Evolutionary conservation across 805 yeast species (phyloP).

Genomic region (Ogataea neopini): DNA sequence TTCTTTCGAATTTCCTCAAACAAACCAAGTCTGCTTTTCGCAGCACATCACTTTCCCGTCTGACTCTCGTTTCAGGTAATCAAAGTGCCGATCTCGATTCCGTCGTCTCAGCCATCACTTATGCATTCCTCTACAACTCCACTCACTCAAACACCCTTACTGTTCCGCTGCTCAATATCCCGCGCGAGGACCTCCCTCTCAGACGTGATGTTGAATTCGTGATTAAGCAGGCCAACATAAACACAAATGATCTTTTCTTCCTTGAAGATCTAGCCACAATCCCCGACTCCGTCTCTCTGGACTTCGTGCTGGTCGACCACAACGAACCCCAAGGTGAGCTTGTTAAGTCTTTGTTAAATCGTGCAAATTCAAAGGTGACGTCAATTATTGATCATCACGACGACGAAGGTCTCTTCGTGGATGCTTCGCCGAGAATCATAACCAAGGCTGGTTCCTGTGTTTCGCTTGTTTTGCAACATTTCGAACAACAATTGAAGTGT

Average conservation of each 20-base stretch:
- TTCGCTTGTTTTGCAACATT: constrained; percentile 63
- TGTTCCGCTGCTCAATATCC: constrained; percentile 78
- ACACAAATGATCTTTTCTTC: constrained; percentile 54
- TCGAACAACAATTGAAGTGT: constrained; percentile 10
- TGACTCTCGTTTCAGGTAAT: constrained; percentile 67
- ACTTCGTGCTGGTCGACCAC: constrained; percentile 78
- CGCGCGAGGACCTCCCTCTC: constrained; percentile 60
- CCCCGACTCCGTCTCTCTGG: constrained; percentile 24
- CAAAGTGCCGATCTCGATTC: constrained; percentile 92
- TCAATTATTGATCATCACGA: constrained; percentile 88
- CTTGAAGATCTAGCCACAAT: constrained; percentile 59
- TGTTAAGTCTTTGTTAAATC: constrained; percentile 32
- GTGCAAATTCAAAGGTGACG: constrained; percentile 37
- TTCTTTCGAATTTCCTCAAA: constrained; percentile 1
- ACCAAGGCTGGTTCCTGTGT: constrained; percentile 75
- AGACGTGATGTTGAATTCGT: constrained; percentile 70
- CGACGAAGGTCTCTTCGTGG: constrained; percentile 54
- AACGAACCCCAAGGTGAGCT: constrained; percentile 61
- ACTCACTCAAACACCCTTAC: constrained; percentile 29
- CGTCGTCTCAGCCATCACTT: constrained; percentile 70
- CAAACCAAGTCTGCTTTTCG: constrained; percentile 2
- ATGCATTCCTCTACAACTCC: constrained; percentile 50
- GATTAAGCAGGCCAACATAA: constrained; percentile 48
- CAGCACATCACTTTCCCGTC: background rate
- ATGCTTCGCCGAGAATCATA: constrained; percentile 64